Base-by-base conservation (phyloP, 331 rosid species). In the Ulmus americana region DNA sequence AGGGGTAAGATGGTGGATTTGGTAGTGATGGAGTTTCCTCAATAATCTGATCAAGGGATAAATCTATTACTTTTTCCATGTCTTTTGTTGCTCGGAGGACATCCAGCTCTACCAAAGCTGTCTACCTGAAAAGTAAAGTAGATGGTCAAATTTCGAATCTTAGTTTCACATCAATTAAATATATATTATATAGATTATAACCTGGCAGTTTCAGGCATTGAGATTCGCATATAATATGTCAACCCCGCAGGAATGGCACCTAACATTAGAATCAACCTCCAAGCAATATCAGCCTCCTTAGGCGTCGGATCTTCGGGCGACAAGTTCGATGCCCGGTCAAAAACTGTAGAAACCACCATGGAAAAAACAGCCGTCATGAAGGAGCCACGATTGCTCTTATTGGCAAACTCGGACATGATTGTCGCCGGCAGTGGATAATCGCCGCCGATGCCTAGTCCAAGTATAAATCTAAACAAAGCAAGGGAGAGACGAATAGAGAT, bases 121-220 rank as follows among this genome's bases (percentile, higher is more conserved):
- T 89, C 11, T 85, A 88, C 61, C 92, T 88, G 65, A 20, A 20
- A 20, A 20, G 22, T 20, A 20, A 20, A 20, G 22, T 20, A 20
- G 22, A 20, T 20, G 22, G 1, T 20, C 22, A 20, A 2, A 20
- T 20, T 20, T 20, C 22, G 22, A 20, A 20, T 20, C 22, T 20
- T 20, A 20, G 22, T 20, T 2, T 20, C 22, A 20, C 22, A 20
- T 20, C 22, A 20, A 20, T 20, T 20, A 20, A 20, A 20, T 20
- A 20, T 20, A 20, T 20, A 20, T 20, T 20, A 20, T 20, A 20
- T 20, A 20, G 22, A 20, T 20, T 20, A 20, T 20, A 20, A 89
- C 96, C 96, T 84, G 63, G 95, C 95, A 62, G 95, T 89, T 76
- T 86, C 95, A 0, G 96, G 96, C 89, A 89, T 82, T 83, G 73